Evolutionary conservation across 495 filamentous ascomycete species (phyloP), one percentile per base, ranked within the genome.

Genomic region (Talaromyces borbonicus): DNA sequence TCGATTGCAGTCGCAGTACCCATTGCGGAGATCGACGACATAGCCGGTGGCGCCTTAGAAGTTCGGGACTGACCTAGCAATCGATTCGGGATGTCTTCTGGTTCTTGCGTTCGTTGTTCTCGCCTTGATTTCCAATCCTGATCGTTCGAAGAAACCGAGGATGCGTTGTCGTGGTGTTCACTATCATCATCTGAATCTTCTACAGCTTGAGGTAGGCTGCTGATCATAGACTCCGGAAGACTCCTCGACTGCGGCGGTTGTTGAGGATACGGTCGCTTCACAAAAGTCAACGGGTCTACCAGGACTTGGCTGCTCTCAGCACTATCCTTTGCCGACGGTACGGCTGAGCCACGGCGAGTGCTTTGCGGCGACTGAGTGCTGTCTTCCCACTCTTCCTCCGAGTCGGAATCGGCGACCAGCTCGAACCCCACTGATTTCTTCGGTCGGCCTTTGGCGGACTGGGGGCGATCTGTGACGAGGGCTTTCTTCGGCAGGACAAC

Each of bases 291-390:
- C 11, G 66, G 68, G 48, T 72, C 68, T 18, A 72, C 65, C 39
- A 72, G 46, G 27, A 69, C 62, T 14, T 57, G 54, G 19, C 48
- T 46, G 41, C 67, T 72, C 36, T 68, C 68, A 23, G 58, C 52
- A 47, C 62, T 67, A 12, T 64, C 64, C 46, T 60, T 66, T 15
- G 61, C 19, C 1, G 26, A 65, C 37, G 62, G 65, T 11, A 55
- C 68, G 37, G 66, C 66, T 5, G 69, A 73, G 46, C 67, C 66
- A 45, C 66, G 65, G 47, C 69, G 50, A 15, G 67, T 73, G 47
- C 66, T 69, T 57, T 71, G 65, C 29, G 69, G 69, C 16, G 69
- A 73, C 52, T 73, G 69, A n/a, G 69, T 70, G 33, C 66, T 70
- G 52, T 73, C 69, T 48, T 73, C 69, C 69, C 69, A 73, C 39